Conservation (phyloP, 2,329 filamentous ascomycete species). For the Immersiporthe knoxdaviesiana region DNA sequence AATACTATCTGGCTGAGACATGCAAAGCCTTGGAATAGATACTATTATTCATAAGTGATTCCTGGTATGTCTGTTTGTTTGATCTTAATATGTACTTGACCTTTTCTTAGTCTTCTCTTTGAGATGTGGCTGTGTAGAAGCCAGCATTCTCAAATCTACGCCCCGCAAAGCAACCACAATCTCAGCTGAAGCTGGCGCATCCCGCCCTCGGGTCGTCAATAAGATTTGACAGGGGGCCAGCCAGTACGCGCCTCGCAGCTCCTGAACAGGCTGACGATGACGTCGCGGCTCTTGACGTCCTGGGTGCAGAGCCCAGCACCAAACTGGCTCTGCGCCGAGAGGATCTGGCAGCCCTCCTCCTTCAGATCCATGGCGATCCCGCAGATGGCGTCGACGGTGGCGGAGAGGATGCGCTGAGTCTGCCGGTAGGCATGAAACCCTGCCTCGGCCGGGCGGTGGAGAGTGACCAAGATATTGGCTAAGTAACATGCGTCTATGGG, state of each 20-base stretch:
- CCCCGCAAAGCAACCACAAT: neutral
- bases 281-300: slow-evolving; percentile 41
- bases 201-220: slow-evolving; percentile 37
- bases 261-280: slow-evolving; percentile 43
- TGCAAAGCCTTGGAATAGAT: neutral
- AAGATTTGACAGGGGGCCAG: slow-evolving; percentile 43
- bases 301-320: slow-evolving; percentile 48
- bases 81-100: too few relatives aligned
- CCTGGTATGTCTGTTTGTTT: neutral
- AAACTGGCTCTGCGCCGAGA: slow-evolving; percentile 49
- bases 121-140: neutral
- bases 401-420: slow-evolving; percentile 47
- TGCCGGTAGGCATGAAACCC: slow-evolving; percentile 50
- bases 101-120: neutral
- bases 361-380: slow-evolving; percentile 51
- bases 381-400: slow-evolving; percentile 52
- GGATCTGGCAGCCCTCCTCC: slow-evolving; percentile 46
- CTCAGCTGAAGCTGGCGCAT: slow-evolving; percentile 33
- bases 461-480: slow-evolving; percentile 54
- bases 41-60: too few relatives aligned
- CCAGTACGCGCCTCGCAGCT: slow-evolving; percentile 44
- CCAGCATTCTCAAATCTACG: neutral
- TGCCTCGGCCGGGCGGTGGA: slow-evolving; percentile 55
- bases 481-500: slow-evolving; percentile 56
- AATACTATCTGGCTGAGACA: neutral